These are phyloP conservation scores for Cladosporium sp. DNA, from an alignment of 2,329 filamentous ascomycete genomes.

Conservation along the genomic window DNA sequence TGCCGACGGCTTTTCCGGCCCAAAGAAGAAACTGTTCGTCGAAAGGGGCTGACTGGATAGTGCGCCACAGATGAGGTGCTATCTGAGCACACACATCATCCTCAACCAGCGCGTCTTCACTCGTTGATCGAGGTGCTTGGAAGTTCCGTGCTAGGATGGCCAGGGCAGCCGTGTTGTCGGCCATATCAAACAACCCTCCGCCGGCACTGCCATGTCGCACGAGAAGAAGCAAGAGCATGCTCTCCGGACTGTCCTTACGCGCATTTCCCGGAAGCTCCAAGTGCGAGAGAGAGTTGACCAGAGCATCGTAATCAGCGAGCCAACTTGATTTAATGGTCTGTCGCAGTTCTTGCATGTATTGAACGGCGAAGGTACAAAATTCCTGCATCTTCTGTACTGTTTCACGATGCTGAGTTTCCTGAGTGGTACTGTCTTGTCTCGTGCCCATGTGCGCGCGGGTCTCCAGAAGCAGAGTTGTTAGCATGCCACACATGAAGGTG, in stretches of 20 bases:
- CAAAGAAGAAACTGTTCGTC: conserved; percentile 58
- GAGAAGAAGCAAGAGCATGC: conserved; percentile 74
- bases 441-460: conserved; percentile 74
- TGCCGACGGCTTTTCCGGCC: conserved; percentile 81
- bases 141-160: conserved; percentile 76
- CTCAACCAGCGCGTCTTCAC: conserved; percentile 66
- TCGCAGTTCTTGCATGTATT: conserved; percentile 57
- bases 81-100: conserved; percentile 52
- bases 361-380: conserved; percentile 78
- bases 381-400: conserved; percentile 73
- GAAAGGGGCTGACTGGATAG: not conserved
- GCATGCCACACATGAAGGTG: conserved; percentile 77
- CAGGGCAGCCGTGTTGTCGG: conserved; percentile 69
- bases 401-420: conserved; percentile 76
- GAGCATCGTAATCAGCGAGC: conserved; percentile 12
- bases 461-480: conserved; percentile 76
- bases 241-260: conserved; percentile 70
- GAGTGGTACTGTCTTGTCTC: conserved; percentile 75
- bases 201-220: conserved; percentile 68
- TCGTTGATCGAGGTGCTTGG: conserved; percentile 56
- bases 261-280: conserved; percentile 70
- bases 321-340: not conserved
- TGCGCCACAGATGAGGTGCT: conserved; percentile 27
- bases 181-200: conserved; percentile 65
- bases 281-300: conserved; percentile 36